These are phyloP conservation scores for Lotmaria passim DNA, from an alignment of 208 protist species.

Conservation along the genomic window DNA sequence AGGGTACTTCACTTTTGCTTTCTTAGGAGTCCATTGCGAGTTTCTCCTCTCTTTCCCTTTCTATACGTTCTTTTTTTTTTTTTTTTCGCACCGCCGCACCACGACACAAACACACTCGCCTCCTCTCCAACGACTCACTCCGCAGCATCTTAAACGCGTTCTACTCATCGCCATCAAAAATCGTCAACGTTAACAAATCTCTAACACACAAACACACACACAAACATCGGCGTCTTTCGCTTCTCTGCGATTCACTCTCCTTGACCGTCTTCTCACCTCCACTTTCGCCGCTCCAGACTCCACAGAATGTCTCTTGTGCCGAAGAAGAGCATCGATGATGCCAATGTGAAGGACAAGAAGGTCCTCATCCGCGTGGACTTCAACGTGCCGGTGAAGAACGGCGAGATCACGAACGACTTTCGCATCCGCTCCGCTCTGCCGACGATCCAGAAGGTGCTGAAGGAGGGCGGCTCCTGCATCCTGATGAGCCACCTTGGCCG, in stretches of 20 bases:
- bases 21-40: background rate
- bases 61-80: background rate
- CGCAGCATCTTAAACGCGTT: background rate
- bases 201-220: background rate
- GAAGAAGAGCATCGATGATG: slow-evolving; percentile 85
- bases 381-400: slow-evolving; percentile 97
- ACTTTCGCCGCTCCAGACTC: slow-evolving; percentile 13
- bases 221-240: background rate
- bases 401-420: slow-evolving; percentile 95
- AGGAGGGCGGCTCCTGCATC: slow-evolving; percentile 87
- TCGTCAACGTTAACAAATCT: background rate
- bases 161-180: slow-evolving; percentile 2
- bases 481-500: slow-evolving; percentile 98
- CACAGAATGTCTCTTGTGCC: slow-evolving; percentile 56
- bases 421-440: slow-evolving; percentile 96
- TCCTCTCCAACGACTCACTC: background rate
- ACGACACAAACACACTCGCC: background rate
- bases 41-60: background rate
- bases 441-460: slow-evolving; percentile 96
- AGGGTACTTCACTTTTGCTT: too few species aligned
- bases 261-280: background rate
- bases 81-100: background rate
- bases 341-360: slow-evolving; percentile 90
- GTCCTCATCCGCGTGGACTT: slow-evolving; percentile 98
- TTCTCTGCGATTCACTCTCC: background rate